A percentile compares a stretch with the other conserved stretches of the same genome.
These are phyloP conservation scores for Lentinus tigrinus DNA, from an alignment of 768 basidiomycete species.

Conservation along the genomic window DNA sequence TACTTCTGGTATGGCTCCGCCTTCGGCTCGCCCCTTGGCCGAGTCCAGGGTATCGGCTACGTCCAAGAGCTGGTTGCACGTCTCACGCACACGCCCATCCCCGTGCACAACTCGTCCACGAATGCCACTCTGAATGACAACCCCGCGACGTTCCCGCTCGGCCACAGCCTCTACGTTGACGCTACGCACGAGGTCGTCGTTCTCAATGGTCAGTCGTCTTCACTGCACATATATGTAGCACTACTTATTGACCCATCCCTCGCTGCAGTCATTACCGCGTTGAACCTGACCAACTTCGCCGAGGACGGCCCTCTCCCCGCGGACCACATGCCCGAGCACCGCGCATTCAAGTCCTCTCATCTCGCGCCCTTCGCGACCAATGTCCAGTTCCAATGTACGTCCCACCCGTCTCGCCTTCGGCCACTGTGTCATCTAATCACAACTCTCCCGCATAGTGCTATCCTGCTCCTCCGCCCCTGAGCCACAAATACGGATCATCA, in stretches of 20 bases:
- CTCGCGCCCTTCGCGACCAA: constrained; percentile 89
- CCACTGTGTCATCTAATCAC: background rate
- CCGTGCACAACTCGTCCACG: constrained; percentile 74
- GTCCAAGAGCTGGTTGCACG: constrained; percentile 82
- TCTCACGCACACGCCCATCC: constrained; percentile 73
- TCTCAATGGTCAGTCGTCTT: constrained; percentile 58
- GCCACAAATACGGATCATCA: constrained; percentile 74
- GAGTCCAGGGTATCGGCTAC: constrained; percentile 77
- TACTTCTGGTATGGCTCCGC: constrained; percentile 67
- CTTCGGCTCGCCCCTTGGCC: constrained; percentile 80
- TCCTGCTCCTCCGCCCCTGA: constrained; percentile 28
- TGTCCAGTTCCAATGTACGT: constrained; percentile 81
- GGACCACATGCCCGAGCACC: constrained; percentile 63
- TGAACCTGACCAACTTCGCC: constrained; percentile 79
- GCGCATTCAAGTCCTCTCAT: constrained; percentile 72
- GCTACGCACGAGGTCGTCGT: constrained; percentile 92
- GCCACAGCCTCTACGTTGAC: constrained; percentile 78
- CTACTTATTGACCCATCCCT: background rate
- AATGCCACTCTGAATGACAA: constrained; percentile 80
- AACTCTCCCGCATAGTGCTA: constrained; percentile 23
- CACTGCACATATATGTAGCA: background rate
- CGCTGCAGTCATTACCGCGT: constrained; percentile 69
- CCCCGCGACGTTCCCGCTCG: constrained; percentile 66
- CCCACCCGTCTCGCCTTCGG: background rate
- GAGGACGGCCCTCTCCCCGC: constrained; percentile 70